These are phyloP conservation scores for Termitomyces sp. DNA, from an alignment of 768 basidiomycete genomes.

Conservation along the genomic window DNA sequence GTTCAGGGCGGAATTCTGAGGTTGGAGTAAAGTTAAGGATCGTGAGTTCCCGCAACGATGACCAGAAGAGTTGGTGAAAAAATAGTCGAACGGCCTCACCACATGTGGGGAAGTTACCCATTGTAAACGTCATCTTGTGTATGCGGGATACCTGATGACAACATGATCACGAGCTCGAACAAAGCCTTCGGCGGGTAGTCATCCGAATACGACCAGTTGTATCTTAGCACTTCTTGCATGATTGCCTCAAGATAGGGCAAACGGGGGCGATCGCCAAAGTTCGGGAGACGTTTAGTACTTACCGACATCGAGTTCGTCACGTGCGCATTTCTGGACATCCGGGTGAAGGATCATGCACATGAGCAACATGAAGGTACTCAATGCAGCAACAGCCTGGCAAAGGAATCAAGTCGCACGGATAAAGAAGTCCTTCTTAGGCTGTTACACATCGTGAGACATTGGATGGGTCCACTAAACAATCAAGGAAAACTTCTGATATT, in stretches of 20 bases:
- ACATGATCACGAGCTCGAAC: background rate
- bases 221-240: conserved; percentile 25
- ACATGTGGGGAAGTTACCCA: conserved; percentile 12
- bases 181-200: background rate
- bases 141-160: no score
- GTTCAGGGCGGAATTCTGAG: conserved; percentile 31
- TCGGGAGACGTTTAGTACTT: conserved; percentile 25
- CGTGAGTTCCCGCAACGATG: conserved; percentile 19
- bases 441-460: no score
- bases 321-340: conserved; percentile 25
- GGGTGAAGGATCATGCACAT: conserved; percentile 29
- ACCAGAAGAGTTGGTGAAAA: no score
- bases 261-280: conserved; percentile 20
- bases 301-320: no score
- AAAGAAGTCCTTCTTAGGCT: no score
- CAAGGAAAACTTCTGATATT: no score
- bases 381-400: conserved; percentile 16
- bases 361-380: conserved; percentile 26
- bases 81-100: conserved; percentile 2
- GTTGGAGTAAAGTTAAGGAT: conserved; percentile 20
- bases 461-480: no score
- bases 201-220: conserved; percentile 23
- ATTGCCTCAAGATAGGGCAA: conserved; percentile 28
- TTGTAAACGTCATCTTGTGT: conserved; percentile 12
- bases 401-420: no score